A percentile compares a stretch with the other conserved stretches of the same genome.
Evolutionary conservation across 2,329 filamentous ascomycete genomes (phyloP).

Genomic region (Monilinia laxa): DNA sequence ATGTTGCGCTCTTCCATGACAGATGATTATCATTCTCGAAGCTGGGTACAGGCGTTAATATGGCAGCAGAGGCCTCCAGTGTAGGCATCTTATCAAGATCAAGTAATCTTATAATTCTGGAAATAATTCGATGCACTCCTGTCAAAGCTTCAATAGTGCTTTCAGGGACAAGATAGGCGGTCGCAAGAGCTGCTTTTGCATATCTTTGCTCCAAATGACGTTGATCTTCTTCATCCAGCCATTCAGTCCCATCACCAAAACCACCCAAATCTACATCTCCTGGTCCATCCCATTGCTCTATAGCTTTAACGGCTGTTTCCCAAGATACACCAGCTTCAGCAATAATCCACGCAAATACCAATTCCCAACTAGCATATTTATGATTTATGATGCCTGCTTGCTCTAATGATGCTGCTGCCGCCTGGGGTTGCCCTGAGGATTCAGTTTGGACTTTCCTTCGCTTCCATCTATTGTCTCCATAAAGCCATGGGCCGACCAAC

Average conservation of each 20-base stretch:
- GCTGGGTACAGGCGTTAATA: conserved; percentile 47
- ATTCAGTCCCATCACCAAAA: conserved; percentile 51
- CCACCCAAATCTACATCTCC: conserved; percentile 67
- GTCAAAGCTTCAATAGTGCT: conserved; percentile 57
- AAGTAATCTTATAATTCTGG: conserved; percentile 58
- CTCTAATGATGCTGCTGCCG: conserved; percentile 30
- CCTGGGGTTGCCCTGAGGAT: conserved; percentile 24
- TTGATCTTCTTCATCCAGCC: conserved; percentile 60
- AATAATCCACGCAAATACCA: conserved; percentile 66
- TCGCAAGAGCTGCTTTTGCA: conserved; percentile 65
- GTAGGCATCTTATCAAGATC: conserved; percentile 58
- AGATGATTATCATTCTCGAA: conserved; percentile 40
- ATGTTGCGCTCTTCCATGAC: conserved; percentile 45
- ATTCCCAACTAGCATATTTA: conserved; percentile 64
- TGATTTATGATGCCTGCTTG: conserved; percentile 35
- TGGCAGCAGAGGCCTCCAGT: conserved; percentile 49
- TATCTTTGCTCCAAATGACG: conserved; percentile 62
- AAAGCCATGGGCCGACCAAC: conserved; percentile 72
- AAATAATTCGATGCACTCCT: conserved; percentile 59
- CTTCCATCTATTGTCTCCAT: conserved; percentile 61
- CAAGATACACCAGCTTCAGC: conserved; percentile 60
- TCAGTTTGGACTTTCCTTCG: conserved; percentile 41
- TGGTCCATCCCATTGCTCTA: conserved; percentile 73
- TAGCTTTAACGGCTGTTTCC: conserved; percentile 58
- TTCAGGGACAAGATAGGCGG: conserved; percentile 65